A percentile compares a stretch with the other conserved stretches of the same genome.
phyloP scores from a whole-genome alignment of 345 rosid genomes.

The Dipteronia dyeriana region DNA sequence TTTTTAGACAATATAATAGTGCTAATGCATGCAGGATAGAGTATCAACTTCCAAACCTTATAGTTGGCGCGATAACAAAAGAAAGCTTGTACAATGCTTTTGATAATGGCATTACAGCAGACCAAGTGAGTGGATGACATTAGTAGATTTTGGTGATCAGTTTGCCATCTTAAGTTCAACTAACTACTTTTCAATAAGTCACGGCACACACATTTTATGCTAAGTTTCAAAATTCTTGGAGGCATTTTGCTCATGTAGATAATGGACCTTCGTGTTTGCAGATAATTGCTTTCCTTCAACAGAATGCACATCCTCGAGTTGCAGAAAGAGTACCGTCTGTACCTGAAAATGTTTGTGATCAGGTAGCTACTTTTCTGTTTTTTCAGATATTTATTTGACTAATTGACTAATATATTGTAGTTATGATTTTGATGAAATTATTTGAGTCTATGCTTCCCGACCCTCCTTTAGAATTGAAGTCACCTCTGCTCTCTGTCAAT shows the following conservation, averaged over 20 bases:
- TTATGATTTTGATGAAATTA: neutral
- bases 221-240: neutral
- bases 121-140: constrained; percentile 53
- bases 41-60: constrained; percentile 94
- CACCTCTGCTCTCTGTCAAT: neutral
- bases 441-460: neutral
- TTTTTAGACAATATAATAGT: constrained; percentile 10
- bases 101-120: constrained; percentile 88
- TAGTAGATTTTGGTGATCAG: constrained; percentile 15
- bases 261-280: constrained; percentile 27
- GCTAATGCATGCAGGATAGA: constrained; percentile 64
- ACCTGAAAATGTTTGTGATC: constrained; percentile 95
- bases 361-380: constrained; percentile 44
- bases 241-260: constrained; percentile 22
- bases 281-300: constrained; percentile 87
- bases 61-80: constrained; percentile 86
- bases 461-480: neutral
- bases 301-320: constrained; percentile 89
- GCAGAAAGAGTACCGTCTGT: constrained; percentile 77
- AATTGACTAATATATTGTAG: constrained; percentile 12
- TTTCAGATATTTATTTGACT: constrained; percentile 1
- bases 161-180: neutral
- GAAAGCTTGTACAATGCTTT: constrained; percentile 88
- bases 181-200: neutral
- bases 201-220: neutral